Base-by-base conservation (phyloP, 129 eudicot species). In the sunflower (Helianthus annuus) region DNA sequence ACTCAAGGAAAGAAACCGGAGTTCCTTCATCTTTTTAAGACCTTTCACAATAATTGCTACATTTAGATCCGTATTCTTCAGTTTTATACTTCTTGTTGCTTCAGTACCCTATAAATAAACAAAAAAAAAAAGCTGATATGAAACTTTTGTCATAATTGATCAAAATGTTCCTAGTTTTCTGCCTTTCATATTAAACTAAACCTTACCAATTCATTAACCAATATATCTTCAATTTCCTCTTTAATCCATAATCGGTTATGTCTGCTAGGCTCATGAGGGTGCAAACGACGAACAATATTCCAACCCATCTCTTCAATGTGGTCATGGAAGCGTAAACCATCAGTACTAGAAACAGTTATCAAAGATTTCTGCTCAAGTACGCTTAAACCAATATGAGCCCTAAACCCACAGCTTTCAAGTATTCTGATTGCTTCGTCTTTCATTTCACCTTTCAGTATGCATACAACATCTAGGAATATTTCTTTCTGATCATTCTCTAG, bases 181-280 rank as follows among this genome's bases (percentile, higher is more conserved):
- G 5, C 14, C 27, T 11, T 56, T 3, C 19, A 11, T 11, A 42
- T n/a, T 56, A 56, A 56, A 7, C 12, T n/a, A 5, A 14, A 54
- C 4, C 15, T 71, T 40, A 71, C 75, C 55, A 0, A 5, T 10
- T 71, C 6, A 22, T 3, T 19, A 40, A 7, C 55, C 19, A 56
- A 71, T 56, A 71, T 12, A 22, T 56, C n/a, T 56, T 40, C 14
- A 24, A 57, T 57, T 38, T 71, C 75, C 27, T 71, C 9, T 0
- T 7, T 1, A 19, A 56, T 56, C 75, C 75, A 71, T 10, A 71
- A 54, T 0, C 44, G 75, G 5, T 45, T 71, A 14, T 55, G 75
- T 1, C 22, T 27, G 32, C 1, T 0, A 27, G 32, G 32, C 32
- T 27, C 3, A 27, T 27, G 1, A 27, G 1, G 32, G 3, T 27